Evolutionary conservation across 371 early-diverging fungal species (phyloP), one percentile per base, ranked within the genome.

Genomic region (Lichtheimia hyalospora): DNA sequence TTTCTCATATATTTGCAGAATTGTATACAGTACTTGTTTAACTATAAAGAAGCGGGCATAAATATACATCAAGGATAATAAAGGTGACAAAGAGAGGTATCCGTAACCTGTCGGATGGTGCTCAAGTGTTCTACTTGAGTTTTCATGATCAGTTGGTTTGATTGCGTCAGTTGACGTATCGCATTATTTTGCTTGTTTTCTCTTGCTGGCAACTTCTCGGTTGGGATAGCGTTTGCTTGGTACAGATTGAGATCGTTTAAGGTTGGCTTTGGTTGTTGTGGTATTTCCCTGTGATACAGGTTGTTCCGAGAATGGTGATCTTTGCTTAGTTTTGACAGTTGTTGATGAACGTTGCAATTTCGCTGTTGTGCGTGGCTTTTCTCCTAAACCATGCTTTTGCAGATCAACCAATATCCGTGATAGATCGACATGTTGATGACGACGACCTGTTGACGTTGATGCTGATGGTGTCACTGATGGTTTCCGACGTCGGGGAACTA

Each of bases 161-260:
- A 18, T 13, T 24, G 39, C 7, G 25, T 25, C 40, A 42, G 23
- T 20, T 34, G 34, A 34, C 10, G 1, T 34, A 8, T 34, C 0
- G 34, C 34, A 20, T 20, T 6, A n/a, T 14, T 52, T 20, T 3
- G 18, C 23, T 44, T 39, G 8, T 8, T 34, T 34, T 34, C 34
- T 6, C 34, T 34, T 34, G 10, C 34, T 34, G 10, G 10, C 34
- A 34, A 10, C 34, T 34, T 34, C 34, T 34, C 34, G 34, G 10
- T 34, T 34, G 34, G 6, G 34, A 8, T 34, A 34, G 2, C 34
- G 34, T 40, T 66, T 64, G 24, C 62, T 62, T 13, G 69, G 69
- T 40, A 58, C 54, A 1, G 69, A 63, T 23, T 62, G 49, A 25
- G 69, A 64, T 16, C 68, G 63, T 34, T 59, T 58, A 15, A 54